These are phyloP conservation scores for Sanghuangporus baumii DNA, from an alignment of 1,284 basidiomycete genomes.

Conservation along the genomic window DNA sequence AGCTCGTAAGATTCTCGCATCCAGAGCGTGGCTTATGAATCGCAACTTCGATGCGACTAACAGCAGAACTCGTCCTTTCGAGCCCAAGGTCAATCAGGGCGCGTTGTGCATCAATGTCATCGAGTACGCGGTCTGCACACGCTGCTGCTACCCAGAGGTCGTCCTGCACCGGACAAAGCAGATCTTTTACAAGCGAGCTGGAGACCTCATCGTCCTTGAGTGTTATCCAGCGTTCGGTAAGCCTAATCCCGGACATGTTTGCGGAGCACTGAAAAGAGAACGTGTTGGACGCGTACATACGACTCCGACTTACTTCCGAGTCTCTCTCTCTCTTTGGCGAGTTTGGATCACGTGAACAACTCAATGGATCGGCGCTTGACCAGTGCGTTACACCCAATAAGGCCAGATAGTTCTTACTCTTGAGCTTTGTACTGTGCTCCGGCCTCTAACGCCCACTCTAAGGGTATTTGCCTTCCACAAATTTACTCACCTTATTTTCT, in stretches of 20 bases:
- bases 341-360: no score
- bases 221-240: constrained; percentile 48
- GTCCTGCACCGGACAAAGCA: constrained; percentile 50
- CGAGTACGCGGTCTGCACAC: constrained; percentile 60
- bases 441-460: no score
- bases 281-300: constrained; percentile 1
- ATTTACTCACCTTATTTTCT: no score
- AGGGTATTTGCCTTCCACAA: no score
- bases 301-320: no score
- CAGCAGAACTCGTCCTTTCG: constrained; percentile 44
- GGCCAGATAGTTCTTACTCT: no score
- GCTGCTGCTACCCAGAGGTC: constrained; percentile 73
- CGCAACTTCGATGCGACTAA: constrained; percentile 41
- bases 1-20: constrained; percentile 29
- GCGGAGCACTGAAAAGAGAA: neutral
- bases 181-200: constrained; percentile 37
- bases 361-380: no score
- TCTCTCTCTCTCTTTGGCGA: no score
- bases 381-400: neutral
- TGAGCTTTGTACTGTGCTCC: no score
- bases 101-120: constrained; percentile 50
- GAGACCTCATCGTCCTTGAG: constrained; percentile 53
- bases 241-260: constrained; percentile 10
- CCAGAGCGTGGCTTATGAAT: constrained; percentile 19
- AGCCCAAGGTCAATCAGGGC: constrained; percentile 58